Conservation (phyloP, 2,329 filamentous ascomycete species). For the Cordyceps pruinosa region DNA sequence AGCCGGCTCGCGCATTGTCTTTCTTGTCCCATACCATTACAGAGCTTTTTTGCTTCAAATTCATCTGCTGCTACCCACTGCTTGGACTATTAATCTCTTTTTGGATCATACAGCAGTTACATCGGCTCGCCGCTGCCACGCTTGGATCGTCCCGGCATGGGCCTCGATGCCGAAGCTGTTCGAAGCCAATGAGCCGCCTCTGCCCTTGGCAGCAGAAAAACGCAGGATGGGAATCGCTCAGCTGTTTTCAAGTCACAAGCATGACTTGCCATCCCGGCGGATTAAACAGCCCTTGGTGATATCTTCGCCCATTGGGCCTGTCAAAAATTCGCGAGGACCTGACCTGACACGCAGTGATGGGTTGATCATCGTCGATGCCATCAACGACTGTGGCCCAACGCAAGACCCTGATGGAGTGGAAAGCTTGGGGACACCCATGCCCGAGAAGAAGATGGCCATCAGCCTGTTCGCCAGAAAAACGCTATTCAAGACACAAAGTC, state of each 20-base stretch:
- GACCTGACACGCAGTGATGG: constrained; percentile 29
- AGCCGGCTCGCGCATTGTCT: background rate
- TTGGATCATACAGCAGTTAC: constrained; percentile 2
- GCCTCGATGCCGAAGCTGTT: background rate
- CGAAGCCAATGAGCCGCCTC: background rate
- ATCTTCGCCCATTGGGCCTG: constrained; percentile 31
- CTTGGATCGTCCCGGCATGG: background rate
- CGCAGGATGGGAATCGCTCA: constrained; percentile 1
- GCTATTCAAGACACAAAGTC: constrained; percentile 1
- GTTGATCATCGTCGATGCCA: constrained; percentile 28
- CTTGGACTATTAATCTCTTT: constrained; percentile 9
- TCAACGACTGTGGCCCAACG: constrained; percentile 25
- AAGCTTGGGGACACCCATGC: background rate
- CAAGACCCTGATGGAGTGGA: background rate
- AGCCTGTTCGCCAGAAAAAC: constrained; percentile 5
- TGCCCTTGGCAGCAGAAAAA: background rate
- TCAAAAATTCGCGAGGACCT: constrained; percentile 30
- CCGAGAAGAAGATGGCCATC: constrained; percentile 1
- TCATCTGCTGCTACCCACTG: background rate
- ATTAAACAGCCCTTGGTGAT: constrained; percentile 25
- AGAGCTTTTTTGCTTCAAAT: constrained; percentile 2
- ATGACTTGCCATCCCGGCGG: constrained; percentile 6
- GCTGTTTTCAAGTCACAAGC: background rate
- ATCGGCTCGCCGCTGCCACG: background rate
- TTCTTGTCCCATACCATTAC: background rate